phyloP scores from a whole-genome alignment of 371 early-diverging fungal genomes.

The Lichtheimia hyalospora region DNA sequence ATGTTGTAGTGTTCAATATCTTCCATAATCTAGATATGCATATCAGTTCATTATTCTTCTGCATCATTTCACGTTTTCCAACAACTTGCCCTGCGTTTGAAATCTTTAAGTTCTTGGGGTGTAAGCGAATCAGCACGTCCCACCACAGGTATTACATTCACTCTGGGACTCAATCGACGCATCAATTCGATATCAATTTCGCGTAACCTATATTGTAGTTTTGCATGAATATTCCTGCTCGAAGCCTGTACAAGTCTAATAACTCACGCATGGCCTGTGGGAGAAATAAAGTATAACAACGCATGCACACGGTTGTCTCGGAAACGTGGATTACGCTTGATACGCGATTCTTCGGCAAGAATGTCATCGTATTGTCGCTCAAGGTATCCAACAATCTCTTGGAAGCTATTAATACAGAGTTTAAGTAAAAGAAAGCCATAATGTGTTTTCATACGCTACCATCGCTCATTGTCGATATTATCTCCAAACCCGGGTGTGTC shows the following conservation, averaged over 20 bases:
- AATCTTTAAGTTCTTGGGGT: constrained; percentile 67
- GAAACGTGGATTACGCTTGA: constrained; percentile 95
- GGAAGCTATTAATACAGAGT: constrained; percentile 42
- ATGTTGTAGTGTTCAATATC: constrained; percentile 90
- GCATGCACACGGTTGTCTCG: constrained; percentile 97
- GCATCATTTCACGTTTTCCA: neutral
- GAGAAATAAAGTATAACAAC: constrained; percentile 95
- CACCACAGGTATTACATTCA: constrained; percentile 93
- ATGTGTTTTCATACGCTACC: too few species aligned
- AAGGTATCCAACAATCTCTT: constrained; percentile 90
- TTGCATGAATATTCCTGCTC: neutral
- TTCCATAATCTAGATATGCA: constrained; percentile 72
- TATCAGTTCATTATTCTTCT: neutral
- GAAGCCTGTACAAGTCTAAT: neutral
- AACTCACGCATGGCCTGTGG: constrained; percentile 90
- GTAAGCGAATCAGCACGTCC: constrained; percentile 80
- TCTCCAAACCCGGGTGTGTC: constrained; percentile 99
- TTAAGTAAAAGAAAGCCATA: too few species aligned
- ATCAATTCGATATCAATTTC: constrained; percentile 98
- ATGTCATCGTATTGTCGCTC: constrained; percentile 95
- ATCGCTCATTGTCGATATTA: constrained; percentile 80
- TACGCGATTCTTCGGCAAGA: constrained; percentile 90
- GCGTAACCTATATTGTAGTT: constrained; percentile 64
- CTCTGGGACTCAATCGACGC: constrained; percentile 87
- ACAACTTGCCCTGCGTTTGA: constrained; percentile 74